These are phyloP conservation scores for Chenopodium quinoa DNA, from an alignment of 148 eudicot species.

Conservation along the genomic window DNA sequence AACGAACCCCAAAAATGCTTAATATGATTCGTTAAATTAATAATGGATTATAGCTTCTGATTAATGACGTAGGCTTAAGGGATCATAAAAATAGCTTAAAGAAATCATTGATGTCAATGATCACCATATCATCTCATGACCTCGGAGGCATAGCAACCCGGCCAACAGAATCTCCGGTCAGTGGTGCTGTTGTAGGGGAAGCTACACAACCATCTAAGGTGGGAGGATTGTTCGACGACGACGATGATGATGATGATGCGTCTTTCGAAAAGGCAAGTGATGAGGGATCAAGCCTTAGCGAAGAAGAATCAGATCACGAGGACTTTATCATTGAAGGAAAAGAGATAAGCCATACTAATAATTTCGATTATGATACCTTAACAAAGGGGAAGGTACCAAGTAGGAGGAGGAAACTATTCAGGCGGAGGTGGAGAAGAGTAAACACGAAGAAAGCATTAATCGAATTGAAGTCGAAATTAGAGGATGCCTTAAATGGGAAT, in stretches of 20 bases:
- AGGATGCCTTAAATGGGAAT: slow-evolving; percentile 48
- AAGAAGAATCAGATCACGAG: slow-evolving; percentile 20
- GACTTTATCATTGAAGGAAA: slow-evolving; percentile 16
- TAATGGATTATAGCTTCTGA: background rate
- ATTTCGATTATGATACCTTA: background rate
- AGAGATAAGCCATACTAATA: background rate
- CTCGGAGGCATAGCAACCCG: background rate
- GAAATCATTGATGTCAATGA: slow-evolving; percentile 6
- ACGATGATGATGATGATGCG: slow-evolving; percentile 2
- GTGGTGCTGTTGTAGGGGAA: background rate
- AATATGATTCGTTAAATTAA: too few species aligned
- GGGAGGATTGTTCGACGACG: background rate
- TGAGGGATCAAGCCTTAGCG: slow-evolving; percentile 27
- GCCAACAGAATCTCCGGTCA: background rate
- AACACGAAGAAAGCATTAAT: slow-evolving; percentile 18
- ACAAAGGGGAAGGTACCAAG: slow-evolving; percentile 16
- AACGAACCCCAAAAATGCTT: background rate
- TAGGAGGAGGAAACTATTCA: slow-evolving; percentile 14
- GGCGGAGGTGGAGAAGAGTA: background rate
- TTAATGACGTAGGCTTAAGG: background rate
- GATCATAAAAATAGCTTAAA: background rate
- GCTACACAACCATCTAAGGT: background rate
- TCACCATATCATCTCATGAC: slow-evolving; percentile 16
- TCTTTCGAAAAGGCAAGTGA: background rate
- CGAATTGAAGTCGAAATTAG: slow-evolving; percentile 50